phyloP scores from a whole-genome alignment of 495 filamentous ascomycete genomes.

The Aspergillus homomorphus region DNA sequence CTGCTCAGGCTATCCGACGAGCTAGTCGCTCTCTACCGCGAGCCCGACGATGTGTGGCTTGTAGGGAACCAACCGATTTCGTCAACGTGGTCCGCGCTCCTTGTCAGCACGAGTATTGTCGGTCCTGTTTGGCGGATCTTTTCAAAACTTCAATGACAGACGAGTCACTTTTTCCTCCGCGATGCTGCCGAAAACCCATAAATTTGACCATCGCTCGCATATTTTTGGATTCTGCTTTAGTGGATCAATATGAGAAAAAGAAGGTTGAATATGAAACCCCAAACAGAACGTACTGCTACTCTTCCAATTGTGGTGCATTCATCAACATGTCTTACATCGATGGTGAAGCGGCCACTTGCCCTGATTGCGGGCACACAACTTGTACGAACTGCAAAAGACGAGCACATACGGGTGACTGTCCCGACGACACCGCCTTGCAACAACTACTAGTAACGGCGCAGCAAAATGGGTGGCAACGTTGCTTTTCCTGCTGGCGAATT shows the following conservation, averaged over 20 bases:
- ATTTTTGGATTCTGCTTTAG: conserved; percentile 29
- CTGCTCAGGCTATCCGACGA: background rate
- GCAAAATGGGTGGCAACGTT: conserved; percentile 42
- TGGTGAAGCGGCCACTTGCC: conserved; percentile 39
- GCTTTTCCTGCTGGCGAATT: conserved; percentile 33
- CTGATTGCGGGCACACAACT: conserved; percentile 34
- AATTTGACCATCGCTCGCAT: conserved; percentile 26
- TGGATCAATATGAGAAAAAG: conserved; percentile 35
- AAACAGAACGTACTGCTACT: conserved; percentile 49
- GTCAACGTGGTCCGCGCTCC: conserved; percentile 13
- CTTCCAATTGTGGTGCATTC: conserved; percentile 41
- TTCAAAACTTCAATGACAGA: conserved; percentile 42
- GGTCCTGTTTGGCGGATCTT: conserved; percentile 36
- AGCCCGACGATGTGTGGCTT: conserved; percentile 13
- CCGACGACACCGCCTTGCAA: conserved; percentile 32
- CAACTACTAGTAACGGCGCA: conserved; percentile 32
- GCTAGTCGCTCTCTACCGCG: background rate
- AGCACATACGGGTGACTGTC: conserved; percentile 42
- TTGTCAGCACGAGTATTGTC: conserved; percentile 47
- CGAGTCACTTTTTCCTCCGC: conserved; percentile 51
- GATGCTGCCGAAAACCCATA: conserved; percentile 47
- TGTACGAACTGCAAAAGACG: conserved; percentile 47
- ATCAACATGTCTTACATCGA: conserved; percentile 32
- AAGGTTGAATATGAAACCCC: conserved; percentile 42
- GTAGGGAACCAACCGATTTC: conserved; percentile 13